Conservation (phyloP, 768 basidiomycete genomes). For the Russula ochroleuca region DNA sequence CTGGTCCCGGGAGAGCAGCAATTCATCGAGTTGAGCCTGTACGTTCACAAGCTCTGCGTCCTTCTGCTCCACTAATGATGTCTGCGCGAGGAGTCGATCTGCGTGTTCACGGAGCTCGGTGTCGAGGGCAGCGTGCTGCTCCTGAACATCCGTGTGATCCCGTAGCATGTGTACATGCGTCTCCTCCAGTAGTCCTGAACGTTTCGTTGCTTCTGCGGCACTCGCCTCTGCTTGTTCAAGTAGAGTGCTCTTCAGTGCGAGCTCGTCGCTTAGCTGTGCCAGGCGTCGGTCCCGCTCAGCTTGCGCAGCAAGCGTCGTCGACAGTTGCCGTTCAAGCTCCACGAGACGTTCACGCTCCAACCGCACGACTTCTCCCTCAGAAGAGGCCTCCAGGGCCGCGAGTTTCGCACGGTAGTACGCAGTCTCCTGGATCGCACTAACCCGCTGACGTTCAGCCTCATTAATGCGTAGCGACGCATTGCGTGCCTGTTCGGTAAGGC, state of each 20-base stretch:
- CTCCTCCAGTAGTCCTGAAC: constrained; percentile 70
- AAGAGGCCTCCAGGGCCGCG: constrained; percentile 72
- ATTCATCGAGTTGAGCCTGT: constrained; percentile 66
- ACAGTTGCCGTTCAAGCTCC: constrained; percentile 70
- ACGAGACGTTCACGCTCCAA: constrained; percentile 74
- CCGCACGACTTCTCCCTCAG: constrained; percentile 58
- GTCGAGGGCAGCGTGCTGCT: constrained; percentile 56
- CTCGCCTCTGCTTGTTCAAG: constrained; percentile 77
- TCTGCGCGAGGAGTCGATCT: constrained; percentile 67
- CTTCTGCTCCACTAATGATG: constrained; percentile 68
- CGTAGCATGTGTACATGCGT: constrained; percentile 58
- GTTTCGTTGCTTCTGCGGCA: constrained; percentile 65
- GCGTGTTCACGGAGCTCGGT: constrained; percentile 67
- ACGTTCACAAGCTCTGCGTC: constrained; percentile 71
- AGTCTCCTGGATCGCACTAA: constrained; percentile 85
- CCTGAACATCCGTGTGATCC: constrained; percentile 67
- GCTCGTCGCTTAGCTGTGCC: constrained; percentile 63
- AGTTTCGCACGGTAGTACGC: constrained; percentile 95
- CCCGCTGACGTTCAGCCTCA: constrained; percentile 73
- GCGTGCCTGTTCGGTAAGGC: constrained; percentile 69
- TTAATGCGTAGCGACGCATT: constrained; percentile 70
- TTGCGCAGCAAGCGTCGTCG: constrained; percentile 57
- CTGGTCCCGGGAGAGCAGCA: constrained; percentile 67
- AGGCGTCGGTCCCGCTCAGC: constrained; percentile 65
- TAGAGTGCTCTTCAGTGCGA: constrained; percentile 72